phyloP scores from a whole-genome alignment of 2,329 filamentous ascomycete species.

The Hymenoscyphus occultus region DNA sequence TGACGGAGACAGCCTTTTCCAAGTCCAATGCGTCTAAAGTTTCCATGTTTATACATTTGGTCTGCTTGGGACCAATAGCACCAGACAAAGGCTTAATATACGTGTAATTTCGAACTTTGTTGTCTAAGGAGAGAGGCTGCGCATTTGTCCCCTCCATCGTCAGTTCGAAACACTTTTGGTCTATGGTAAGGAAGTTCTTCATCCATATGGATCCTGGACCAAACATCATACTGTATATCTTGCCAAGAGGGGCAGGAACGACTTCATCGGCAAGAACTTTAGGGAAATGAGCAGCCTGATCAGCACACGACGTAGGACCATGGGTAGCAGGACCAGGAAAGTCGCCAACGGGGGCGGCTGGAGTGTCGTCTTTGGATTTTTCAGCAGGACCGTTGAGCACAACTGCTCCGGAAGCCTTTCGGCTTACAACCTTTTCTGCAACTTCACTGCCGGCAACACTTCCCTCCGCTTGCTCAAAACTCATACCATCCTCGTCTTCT shows the following conservation, averaged over 20 bases:
- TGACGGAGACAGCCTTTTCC: slow-evolving; percentile 82
- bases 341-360: slow-evolving; percentile 50
- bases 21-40: slow-evolving; percentile 80
- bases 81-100: slow-evolving; percentile 90
- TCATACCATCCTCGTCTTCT: slow-evolving; percentile 65
- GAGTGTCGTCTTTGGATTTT: slow-evolving; percentile 49
- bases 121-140: slow-evolving; percentile 69
- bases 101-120: slow-evolving; percentile 69
- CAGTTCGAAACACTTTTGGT: slow-evolving; percentile 87
- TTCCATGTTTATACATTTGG: slow-evolving; percentile 88
- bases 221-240: slow-evolving; percentile 86
- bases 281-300: slow-evolving; percentile 76
- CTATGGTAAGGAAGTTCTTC: slow-evolving; percentile 77
- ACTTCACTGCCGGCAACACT: slow-evolving; percentile 48
- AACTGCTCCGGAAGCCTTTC: slow-evolving; percentile 67
- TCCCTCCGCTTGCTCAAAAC: slow-evolving; percentile 48
- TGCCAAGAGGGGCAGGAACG: slow-evolving; percentile 83
- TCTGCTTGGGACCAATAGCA: slow-evolving; percentile 87
- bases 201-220: slow-evolving; percentile 81
- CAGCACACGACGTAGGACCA: slow-evolving; percentile 79
- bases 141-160: slow-evolving; percentile 74
- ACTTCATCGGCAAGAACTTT: slow-evolving; percentile 81
- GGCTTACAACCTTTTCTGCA: slow-evolving; percentile 59
- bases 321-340: slow-evolving; percentile 86
- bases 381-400: slow-evolving; percentile 48